Evolutionary conservation across 2,329 filamentous ascomycete species (phyloP), one percentile per base, ranked within the genome.

Genomic region (Trichoderma sp.): DNA sequence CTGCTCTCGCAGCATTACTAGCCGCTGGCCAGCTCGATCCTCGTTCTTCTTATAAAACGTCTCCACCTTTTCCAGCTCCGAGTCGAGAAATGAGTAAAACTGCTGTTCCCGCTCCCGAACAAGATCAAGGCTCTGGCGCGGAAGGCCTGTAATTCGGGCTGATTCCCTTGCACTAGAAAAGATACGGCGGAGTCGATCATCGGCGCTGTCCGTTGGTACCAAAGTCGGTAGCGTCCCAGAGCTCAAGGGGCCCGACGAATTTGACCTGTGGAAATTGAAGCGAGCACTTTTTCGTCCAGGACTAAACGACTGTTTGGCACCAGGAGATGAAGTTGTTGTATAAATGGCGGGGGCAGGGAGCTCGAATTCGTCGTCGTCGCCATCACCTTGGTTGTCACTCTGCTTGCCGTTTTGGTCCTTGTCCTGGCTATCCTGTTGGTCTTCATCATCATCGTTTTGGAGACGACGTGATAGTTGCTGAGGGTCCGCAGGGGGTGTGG

Each of bases 21-120:
- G 83, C 2, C 95, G 89, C 69, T 91, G 84, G 0, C 90, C 92
- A 0, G 95, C 93, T 78, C 98, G 93, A 32, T 93, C 88, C 79
- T 99, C 96, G 79, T 98, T 98, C 75, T 89, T 84, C 76, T 89
- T 90, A 84, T 98, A 98, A 78, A 99, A 99, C 0, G 85, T 82
- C 79, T 99, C 95, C 12, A 99, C 93, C 82, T 98, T 99, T n/a
- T 91, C 86, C 15, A 99, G 84, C 81, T 99, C 92, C 11, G 84
- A 84, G 76, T 98, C 93, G 68, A 99, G 84, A 77, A 96, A 99
- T 0, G 85, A 82, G 80, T 95, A 95, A 78, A 99, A 98, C 15
- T 97, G 93, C n/a, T 87, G 88, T 80, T 97, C 91, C 20, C 90
- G 88, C 71, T 90, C 85, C 58, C 93, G 91, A 4, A 97, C 86